Base-by-base conservation (phyloP, 225 moss, liverwort and hornwort genomes). In the Rhytidiadelphus loreus region DNA sequence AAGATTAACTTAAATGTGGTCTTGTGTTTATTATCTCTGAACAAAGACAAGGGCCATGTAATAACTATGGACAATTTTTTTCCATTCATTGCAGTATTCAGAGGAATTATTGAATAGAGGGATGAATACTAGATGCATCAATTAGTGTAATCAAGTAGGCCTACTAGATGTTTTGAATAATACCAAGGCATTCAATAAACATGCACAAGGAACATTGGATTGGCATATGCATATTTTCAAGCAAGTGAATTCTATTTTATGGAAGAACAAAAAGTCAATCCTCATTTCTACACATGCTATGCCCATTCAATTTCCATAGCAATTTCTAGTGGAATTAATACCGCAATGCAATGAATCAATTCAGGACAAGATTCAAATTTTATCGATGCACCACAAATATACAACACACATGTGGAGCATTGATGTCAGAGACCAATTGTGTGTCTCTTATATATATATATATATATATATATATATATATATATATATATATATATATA, bases 221-320 rank as follows among this genome's bases (percentile, higher is more conserved):
- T 71, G 16, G 16, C 9, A 0, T 9, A 16, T 16, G 9, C 16
- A 44, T 44, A 6, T 16, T 0, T 44, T 16, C 9, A 16, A 26
- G 3, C 9, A 71, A 26, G 6, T 43, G 1, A 26, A 1, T 26
- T 71, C 1, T 43, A 71, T 43, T 71, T 43, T 71, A 16, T 43
- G 1, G 6, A 44, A 70, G 41, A 15, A 26, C 15, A 70, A 15
- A 70, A 15, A 25, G 2, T 0, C 0, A 0, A 2, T 25, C 26
- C 0, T 41, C 13, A 15, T 41, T 41, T 41, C 41, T 41, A 25
- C 5, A 41, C 25, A 8, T 69, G 14, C 2, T 8, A 43, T 41
- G 26, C 0, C 15, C 3, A 43, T 26, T 26, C 8, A 9, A 1
- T 65, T 65, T 35, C 1, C 0, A 3, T 43, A 1, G 2, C 28